Conservation (phyloP, 805 yeast species). For the Yarrowia yakushimensis region DNA sequence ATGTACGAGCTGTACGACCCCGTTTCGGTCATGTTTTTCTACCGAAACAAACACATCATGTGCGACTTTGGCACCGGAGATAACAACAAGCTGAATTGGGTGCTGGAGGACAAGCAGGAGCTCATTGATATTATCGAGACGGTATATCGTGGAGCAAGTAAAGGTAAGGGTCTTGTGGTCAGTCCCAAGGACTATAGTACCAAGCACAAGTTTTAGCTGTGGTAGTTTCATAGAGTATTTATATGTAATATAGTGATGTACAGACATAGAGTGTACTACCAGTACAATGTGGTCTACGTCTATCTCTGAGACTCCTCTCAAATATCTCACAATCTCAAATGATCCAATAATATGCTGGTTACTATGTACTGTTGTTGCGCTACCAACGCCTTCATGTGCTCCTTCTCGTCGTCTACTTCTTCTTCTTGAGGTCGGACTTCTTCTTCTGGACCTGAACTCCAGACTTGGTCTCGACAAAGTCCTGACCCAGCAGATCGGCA, state of each 20-base stretch:
- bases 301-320: too few species aligned
- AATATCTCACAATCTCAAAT: not conserved
- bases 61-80: slow-evolving; percentile 98
- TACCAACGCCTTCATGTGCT: not conserved
- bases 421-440: slow-evolving; percentile 43
- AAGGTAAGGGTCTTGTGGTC: slow-evolving; percentile 87
- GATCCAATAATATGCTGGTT: slow-evolving; percentile 21
- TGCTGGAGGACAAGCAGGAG: slow-evolving; percentile 75
- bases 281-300: too few species aligned
- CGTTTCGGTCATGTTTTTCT: slow-evolving; percentile 89
- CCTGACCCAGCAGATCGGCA: slow-evolving; percentile 57
- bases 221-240: too few species aligned
- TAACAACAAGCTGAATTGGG: slow-evolving; percentile 87
- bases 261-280: too few species aligned
- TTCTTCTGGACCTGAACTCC: slow-evolving; percentile 53
- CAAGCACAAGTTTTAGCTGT: slow-evolving; percentile 30
- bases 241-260: not conserved
- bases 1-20: slow-evolving; percentile 92
- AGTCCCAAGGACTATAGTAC: slow-evolving; percentile 56
- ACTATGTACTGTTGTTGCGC: slow-evolving; percentile 24
- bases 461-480: slow-evolving; percentile 51
- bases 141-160: slow-evolving; percentile 83
- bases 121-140: slow-evolving; percentile 88
- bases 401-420: slow-evolving; percentile 10
- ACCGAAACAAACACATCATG: slow-evolving; percentile 90